A percentile compares a stretch with the other conserved stretches of the same genome.
phyloP scores from a whole-genome alignment of 75 land plant genomes.

The Pinus albicaulis region DNA sequence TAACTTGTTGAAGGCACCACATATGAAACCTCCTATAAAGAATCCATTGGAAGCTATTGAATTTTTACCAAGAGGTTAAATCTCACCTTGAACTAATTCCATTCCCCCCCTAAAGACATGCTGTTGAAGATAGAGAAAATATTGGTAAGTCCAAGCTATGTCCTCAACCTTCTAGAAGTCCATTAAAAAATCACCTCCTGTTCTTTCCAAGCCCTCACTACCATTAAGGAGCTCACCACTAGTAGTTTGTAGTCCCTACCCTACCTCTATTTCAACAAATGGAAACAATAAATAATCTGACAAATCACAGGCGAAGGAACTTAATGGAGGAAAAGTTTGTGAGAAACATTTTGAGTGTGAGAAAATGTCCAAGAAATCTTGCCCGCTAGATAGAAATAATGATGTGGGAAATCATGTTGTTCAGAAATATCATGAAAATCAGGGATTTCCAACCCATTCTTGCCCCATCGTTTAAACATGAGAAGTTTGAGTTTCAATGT shows the following conservation, averaged over 20 bases:
- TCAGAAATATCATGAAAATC: not conserved
- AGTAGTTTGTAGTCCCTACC: not conserved
- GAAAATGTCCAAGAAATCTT: not conserved
- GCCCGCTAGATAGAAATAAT: not conserved
- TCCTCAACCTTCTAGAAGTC: conserved; percentile 21
- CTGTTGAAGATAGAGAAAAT: conserved; percentile 27
- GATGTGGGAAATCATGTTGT: not conserved
- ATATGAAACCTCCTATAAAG: not conserved
- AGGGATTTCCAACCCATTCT: not conserved
- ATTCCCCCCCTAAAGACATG: conserved; percentile 20
- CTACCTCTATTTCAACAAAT: conserved; percentile 1
- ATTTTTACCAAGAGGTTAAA: conserved; percentile 40
- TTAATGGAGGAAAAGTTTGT: not conserved
- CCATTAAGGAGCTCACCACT: not conserved
- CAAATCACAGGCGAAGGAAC: not conserved
- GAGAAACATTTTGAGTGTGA: not conserved
- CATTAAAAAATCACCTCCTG: conserved; percentile 33
- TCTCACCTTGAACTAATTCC: conserved; percentile 34
- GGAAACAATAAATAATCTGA: not conserved
- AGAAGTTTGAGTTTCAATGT: not conserved
- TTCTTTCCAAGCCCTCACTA: conserved; percentile 25
- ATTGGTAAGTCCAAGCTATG: conserved; percentile 27
- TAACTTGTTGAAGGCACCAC: not conserved
- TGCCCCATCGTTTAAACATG: not conserved
- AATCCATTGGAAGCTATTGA: conserved; percentile 25